Evolutionary conservation across 2,329 filamentous ascomycete species (phyloP), one percentile per base, ranked within the genome.

Genomic region (Ceratocystis lukuohia): DNA sequence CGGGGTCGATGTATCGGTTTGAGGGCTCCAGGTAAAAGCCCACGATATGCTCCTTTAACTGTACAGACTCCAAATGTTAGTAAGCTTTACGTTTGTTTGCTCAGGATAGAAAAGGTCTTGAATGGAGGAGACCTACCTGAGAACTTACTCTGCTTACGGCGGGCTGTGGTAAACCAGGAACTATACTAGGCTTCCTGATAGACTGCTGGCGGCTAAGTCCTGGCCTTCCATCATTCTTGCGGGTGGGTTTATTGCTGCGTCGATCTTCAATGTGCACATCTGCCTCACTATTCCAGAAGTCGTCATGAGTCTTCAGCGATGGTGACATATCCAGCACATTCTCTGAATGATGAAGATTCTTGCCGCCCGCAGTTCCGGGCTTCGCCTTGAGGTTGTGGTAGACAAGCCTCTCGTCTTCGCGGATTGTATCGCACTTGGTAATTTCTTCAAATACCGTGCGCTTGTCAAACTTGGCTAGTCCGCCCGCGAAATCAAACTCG

Each of bases 391-490:
- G 84, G 74, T 97, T 97, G 76, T 96, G 91, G 65, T 89, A 88
- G 44, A 96, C 92, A 48, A 99, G 77, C n/a, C 93, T 87, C 70
- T 90, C 89, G 65, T 92, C 88, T 66, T 96, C 92, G n/a, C 92
- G 89, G 7, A 93, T 85, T 37, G 85, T 87, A 71, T 97, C 93
- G 66, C 95, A 90, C 70, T 89, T 90, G 68, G 90, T 83, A 75
- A 97, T 94, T 75, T 96, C 88, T 70, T 93, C 88, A 73, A 99
- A 99, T 7, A 97, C 85, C 1, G 86, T 87, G 66, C 88, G 85
- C 77, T 97, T 97, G 78, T 97, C 92, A 71, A 97, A 97, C 73
- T 96, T 96, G 61, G 90, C 92, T 41, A 97, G 80, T 70, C 91
- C 91, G 65, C 85, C 86, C 71, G 89, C 87, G 72, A 97, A 97